Evolutionary conservation across 2,329 filamentous ascomycete species (phyloP), one percentile per base, ranked within the genome.

Genomic region (Aspergillus fijiensis): DNA sequence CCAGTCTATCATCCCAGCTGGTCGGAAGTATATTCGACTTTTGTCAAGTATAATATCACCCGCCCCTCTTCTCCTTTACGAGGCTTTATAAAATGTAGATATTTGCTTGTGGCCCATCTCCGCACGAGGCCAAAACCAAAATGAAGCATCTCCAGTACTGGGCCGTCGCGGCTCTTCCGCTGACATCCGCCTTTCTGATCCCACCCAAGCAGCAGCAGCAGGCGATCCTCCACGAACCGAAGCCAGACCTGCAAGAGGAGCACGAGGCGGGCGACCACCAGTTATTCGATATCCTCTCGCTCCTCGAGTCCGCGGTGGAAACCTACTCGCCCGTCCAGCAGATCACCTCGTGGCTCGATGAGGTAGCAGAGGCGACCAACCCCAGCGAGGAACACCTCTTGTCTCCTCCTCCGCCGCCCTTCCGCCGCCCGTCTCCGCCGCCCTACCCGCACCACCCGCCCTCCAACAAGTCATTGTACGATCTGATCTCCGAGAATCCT

Each of bases 401-500:
- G 23, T 23, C 27, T 27, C 27, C 23, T 11, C 25, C 25, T 29
- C 42, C 53, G 2, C 53, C 53, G 27, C 45, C 45, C 1, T 55
- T 55, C 53, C 53, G 53, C 53, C 53, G 33, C 31, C 53, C 53
- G n/a, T 33, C 53, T 48, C 53, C 53, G 33, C 53, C 53, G 16
- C 53, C 53, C 5, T 49, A 33, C 19, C 61, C 48, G 16, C 42
- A 77, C 60, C 74, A 80, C 64, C 74, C 72, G 52, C 78, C 52
- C 9, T 80, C 85, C 5, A 89, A 92, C 71, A 77, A 83, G 71
- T 96, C 92, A 21, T 85, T 96, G 49, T 96, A 93, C 76, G 81
- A 96, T 75, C 79, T 93, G 61, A 91, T 96, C 74, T 80, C 84
- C n/a, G 79, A 84, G 68, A 89, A 85, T 79, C 89, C 92, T 69